phyloP scores from a whole-genome alignment of 106 monocot species.

The Dendrobium nobile region DNA sequence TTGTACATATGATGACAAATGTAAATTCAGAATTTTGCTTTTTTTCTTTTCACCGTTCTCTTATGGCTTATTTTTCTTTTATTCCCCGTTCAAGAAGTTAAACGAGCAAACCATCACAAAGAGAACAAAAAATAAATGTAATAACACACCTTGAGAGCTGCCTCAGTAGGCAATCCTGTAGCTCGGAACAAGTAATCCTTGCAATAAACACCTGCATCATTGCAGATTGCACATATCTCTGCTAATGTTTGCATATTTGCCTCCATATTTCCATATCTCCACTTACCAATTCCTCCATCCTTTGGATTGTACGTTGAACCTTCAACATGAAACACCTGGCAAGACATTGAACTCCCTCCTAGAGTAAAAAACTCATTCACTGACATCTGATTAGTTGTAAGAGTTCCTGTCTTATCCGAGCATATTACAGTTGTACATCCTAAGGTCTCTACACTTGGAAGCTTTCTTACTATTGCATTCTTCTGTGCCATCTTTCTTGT shows the following conservation, averaged over 20 bases:
- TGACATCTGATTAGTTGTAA: constrained; percentile 87
- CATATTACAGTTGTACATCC: constrained; percentile 89
- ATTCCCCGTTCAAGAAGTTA: background rate
- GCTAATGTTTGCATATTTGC: constrained; percentile 44
- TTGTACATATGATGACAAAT: too few species aligned
- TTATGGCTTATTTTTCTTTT: background rate
- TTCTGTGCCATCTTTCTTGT: constrained; percentile 84
- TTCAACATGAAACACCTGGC: constrained; percentile 48
- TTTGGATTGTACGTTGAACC: constrained; percentile 72
- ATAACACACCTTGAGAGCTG: constrained; percentile 66
- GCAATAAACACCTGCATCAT: constrained; percentile 63
- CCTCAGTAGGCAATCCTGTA: constrained; percentile 72
- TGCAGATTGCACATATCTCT: constrained; percentile 72
- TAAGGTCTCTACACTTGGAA: constrained; percentile 83
- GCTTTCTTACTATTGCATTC: constrained; percentile 72
- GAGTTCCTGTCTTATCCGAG: constrained; percentile 82
- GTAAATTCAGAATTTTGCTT: too few species aligned
- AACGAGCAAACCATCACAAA: background rate
- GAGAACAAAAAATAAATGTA: background rate
- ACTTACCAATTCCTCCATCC: constrained; percentile 62
- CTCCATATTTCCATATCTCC: constrained; percentile 51
- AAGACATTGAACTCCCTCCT: constrained; percentile 22
- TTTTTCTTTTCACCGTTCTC: background rate
- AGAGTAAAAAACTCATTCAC: constrained; percentile 72
- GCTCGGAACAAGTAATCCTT: constrained; percentile 44